phyloP scores from a whole-genome alignment of 352 stramenopile genomes.

The Pythium pectinolyticum region DNA sequence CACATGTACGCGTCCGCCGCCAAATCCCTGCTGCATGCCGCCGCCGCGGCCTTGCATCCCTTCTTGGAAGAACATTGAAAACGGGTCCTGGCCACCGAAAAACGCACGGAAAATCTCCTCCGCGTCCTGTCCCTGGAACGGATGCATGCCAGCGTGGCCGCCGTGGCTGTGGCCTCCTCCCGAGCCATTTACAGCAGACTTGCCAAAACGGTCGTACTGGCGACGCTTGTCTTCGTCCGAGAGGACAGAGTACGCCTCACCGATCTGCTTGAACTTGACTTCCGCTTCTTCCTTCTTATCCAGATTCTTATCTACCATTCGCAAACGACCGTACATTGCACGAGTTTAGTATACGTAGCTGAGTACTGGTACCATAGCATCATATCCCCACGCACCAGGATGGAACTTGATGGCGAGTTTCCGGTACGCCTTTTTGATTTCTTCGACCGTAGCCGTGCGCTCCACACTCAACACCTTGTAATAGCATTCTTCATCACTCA shows the following conservation, averaged over 20 bases:
- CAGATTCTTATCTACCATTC: conserved; percentile 89
- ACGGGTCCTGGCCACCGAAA: conserved; percentile 80
- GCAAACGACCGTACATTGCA: no score
- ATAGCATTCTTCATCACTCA: conserved; percentile 51
- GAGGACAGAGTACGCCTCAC: conserved; percentile 90
- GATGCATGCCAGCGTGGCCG: conserved; percentile 43
- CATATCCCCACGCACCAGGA: conserved; percentile 87
- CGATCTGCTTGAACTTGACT: conserved; percentile 89
- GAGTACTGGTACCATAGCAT: no score
- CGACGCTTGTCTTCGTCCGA: conserved; percentile 87
- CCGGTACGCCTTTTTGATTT: conserved; percentile 85
- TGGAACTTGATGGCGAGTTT: conserved; percentile 89
- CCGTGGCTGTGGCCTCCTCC: conserved; percentile 29
- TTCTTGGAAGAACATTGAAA: conserved; percentile 85
- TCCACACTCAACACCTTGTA: conserved; percentile 71
- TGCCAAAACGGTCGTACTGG: conserved; percentile 91
- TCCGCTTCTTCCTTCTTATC: conserved; percentile 87
- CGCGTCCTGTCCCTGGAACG: conserved; percentile 73
- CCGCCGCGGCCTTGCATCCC: conserved; percentile 49
- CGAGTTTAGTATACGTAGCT: no score
- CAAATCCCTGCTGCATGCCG: conserved; percentile 46
- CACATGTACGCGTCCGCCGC: conserved; percentile 65
- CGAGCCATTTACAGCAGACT: conserved; percentile 57
- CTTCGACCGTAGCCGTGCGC: conserved; percentile 70
- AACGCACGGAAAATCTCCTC: conserved; percentile 85